phyloP scores from a whole-genome alignment of 139 green algal genomes.

The Ettlia oleoabundans region DNA sequence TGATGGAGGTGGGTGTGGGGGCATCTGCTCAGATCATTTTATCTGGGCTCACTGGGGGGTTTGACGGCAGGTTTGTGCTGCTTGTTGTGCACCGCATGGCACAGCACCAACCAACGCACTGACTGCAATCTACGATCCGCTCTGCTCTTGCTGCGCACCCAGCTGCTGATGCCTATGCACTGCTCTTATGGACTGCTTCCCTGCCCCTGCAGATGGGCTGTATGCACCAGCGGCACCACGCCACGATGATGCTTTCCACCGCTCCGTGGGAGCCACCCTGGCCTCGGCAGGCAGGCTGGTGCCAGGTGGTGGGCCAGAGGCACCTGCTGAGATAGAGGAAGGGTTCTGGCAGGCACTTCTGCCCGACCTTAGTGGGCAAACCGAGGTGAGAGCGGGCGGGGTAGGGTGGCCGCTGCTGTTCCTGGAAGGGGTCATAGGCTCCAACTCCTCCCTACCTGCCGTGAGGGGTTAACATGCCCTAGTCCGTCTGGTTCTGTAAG shows the following conservation, averaged over 20 bases:
- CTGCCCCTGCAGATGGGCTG: neutral
- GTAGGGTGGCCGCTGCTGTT: neutral
- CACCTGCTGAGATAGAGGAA: constrained; percentile 7
- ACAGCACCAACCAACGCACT: no score
- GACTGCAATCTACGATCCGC: no score
- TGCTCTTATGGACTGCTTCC: neutral
- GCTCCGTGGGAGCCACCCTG: neutral
- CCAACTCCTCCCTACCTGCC: no score
- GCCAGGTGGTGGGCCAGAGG: neutral
- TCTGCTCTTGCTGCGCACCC: no score
- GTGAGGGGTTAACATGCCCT: no score
- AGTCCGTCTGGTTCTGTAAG: no score
- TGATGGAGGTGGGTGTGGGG: neutral
- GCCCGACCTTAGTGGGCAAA: neutral
- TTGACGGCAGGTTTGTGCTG: no score
- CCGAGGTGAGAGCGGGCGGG: neutral
- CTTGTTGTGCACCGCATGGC: no score
- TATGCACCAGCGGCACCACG: constrained; percentile 19
- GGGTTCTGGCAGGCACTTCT: constrained; percentile 25
- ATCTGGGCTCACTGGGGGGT: no score
- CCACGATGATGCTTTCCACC: constrained; percentile 31
- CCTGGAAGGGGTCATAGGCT: no score
- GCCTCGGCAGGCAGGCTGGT: neutral
- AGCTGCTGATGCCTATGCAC: no score
- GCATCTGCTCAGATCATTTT: no score